Conservation (phyloP, 148 eudicot genomes). For the Rhododendron williamsianum region DNA sequence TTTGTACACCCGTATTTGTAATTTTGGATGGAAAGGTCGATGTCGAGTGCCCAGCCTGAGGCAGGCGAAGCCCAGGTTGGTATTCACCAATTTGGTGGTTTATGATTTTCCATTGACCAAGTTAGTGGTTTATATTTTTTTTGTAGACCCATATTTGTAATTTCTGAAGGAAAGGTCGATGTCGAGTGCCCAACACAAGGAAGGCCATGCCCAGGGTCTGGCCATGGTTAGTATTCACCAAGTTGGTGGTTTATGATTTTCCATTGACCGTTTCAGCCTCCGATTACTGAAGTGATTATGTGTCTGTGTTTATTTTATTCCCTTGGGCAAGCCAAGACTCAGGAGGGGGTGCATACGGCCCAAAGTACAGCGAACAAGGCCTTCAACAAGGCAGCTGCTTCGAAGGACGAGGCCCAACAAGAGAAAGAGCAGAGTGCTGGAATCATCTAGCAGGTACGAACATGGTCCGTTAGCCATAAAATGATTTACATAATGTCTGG, state of each 20-base stretch:
- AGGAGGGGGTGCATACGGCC: slow-evolving; percentile 13
- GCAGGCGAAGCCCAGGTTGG: not conserved
- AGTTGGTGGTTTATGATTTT: not conserved
- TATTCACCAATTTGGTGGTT: too few species aligned
- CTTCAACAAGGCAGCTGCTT: slow-evolving; percentile 5
- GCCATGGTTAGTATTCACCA: not conserved
- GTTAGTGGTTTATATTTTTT: too few species aligned
- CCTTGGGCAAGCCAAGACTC: slow-evolving; percentile 9
- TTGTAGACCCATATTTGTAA: not conserved
- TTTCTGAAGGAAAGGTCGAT: not conserved
- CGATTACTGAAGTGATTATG: not conserved
- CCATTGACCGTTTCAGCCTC: not conserved
- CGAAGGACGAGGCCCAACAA: not conserved
- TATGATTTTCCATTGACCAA: too few species aligned
- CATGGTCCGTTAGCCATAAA: not conserved
- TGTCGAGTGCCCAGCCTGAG: too few species aligned
- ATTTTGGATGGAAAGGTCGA: too few species aligned
- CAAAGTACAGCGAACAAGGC: slow-evolving; percentile 8
- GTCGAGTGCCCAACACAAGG: slow-evolving; percentile 8
- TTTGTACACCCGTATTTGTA: too few species aligned
- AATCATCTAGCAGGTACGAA: slow-evolving; percentile 9
- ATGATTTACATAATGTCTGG: too few species aligned
- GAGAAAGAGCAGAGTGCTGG: slow-evolving; percentile 7
- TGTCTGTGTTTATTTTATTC: not conserved
- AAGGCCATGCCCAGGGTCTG: not conserved